Evolutionary conservation across 257 asterid species (phyloP), one percentile per base, ranked within the genome.

Genomic region (Primulina huaijiensis): DNA sequence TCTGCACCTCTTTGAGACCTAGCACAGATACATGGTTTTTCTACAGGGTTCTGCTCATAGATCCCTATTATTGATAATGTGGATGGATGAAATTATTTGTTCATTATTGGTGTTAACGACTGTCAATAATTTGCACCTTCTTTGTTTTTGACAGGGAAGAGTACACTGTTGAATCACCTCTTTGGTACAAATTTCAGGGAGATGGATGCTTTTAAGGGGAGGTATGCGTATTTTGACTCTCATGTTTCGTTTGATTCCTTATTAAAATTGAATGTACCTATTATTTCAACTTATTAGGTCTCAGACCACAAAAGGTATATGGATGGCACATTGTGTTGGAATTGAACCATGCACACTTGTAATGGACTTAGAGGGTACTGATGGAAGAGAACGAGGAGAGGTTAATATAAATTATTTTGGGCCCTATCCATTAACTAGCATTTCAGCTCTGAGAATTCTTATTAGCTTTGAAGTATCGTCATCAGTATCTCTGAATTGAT

Each of bases 321-420:
- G 88, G 86, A 62, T 83, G 82, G 89, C 87, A 25, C 80, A 67
- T 11, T 87, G 96, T 81, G 92, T 77, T 69, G 98, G 98, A 64
- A 90, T 93, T 59, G 87, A 84, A 65, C 89, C 89, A 52, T 82
- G 92, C 81, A 90, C 97, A 20, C 78, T 94, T 35, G 97, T 94
- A 37, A 94, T 94, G 99, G 99, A 94, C 77, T 81, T 94, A 62
- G 98, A 93, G 92, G 98, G 98, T 71, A 93, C 96, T 21, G 98
- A 93, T 83, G 98, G 97, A 83, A 89, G 97, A 86, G 99, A 94
- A 81, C 84, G 99, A 72, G 99, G 98, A 83, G 97, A 91, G 99
- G 99, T 92, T 68, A 52, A 64, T 70, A 61, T 38, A 21, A 14
- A 74, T 34, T 77, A 34, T 69, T 67, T 61, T 52, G 62, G 61